Conservation (phyloP, 176 grass and related monocot species). For the Phoenix dactylifera region DNA sequence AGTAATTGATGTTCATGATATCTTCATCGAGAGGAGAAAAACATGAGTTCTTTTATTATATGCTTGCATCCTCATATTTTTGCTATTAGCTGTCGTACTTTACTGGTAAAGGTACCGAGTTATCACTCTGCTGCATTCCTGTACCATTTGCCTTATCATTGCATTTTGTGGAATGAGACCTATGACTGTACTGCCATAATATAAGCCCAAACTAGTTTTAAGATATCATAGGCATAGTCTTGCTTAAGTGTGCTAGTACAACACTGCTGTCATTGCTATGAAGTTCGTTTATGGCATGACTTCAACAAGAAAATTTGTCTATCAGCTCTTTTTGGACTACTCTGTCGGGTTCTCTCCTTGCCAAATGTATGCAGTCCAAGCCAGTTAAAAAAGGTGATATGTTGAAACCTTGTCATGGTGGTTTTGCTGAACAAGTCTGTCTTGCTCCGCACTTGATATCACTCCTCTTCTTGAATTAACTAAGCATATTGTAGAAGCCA, state of each 20-base stretch:
- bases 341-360: slow-evolving; percentile 25
- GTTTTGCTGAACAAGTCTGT: background rate
- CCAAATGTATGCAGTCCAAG: slow-evolving; percentile 41
- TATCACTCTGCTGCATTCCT: background rate
- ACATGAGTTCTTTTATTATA: slow-evolving; percentile 29
- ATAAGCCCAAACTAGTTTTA: too few relatives aligned
- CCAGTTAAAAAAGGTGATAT: slow-evolving; percentile 64
- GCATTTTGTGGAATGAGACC: background rate
- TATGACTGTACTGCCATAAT: background rate
- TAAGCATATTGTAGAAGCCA: background rate
- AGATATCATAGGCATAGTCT: background rate
- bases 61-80: slow-evolving; percentile 25
- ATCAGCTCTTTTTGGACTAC: slow-evolving; percentile 46
- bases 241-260: background rate
- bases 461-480: background rate
- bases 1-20: slow-evolving; percentile 46
- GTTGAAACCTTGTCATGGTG: background rate
- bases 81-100: slow-evolving; percentile 14
- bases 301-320: slow-evolving; percentile 48
- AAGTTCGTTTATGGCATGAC: background rate
- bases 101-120: slow-evolving; percentile 35
- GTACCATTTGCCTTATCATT: background rate
- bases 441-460: background rate
- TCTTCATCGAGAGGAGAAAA: slow-evolving; percentile 35
- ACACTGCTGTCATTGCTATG: background rate